Evolutionary conservation across 352 stramenopile species (phyloP), one percentile per base, ranked within the genome.

Genomic region (Blastocystis sp.): DNA sequence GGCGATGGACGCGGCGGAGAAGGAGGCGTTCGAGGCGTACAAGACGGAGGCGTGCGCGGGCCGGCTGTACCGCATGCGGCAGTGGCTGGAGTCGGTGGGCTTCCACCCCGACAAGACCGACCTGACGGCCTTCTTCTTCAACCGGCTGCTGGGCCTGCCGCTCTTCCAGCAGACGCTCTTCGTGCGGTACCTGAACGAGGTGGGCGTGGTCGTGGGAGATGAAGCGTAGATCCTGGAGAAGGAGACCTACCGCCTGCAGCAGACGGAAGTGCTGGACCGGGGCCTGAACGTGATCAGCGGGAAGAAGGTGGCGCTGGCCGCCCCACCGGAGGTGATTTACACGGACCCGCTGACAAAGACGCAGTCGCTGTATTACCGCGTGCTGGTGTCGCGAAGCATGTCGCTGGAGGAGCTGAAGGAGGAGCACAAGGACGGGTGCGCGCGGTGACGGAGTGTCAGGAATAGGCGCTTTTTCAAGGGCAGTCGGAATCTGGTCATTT

Each of bases 201-300:
- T 81, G 28, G 28, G 70, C 43, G 28, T 21, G 23, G 34, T 43
- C 34, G 4, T 62, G 53, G 4, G 70, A 3, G 1, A 11, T 81
- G 4, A 17, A n/a, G 17, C 2, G 59, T 64, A 81, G 70, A 81
- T 81, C 23, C 70, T 81, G 17, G 38, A 62, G 48, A 81, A 81
- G 28, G 70, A 81, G n/a, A 81, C 70, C 11, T 81, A 81, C 21
- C 23, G 43, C 3, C 4, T 43, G 2, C 70, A 81, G 19, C 40
- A 81, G 48, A 81, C 38, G 7, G 40, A 81, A 64, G 70, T 81
- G 7, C 59, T 81, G 45, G 70, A 81, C 23, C 70, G 65, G 41
- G 70, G 70, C 23, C 59, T 81, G 9, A 81, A 81, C 41, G 23
- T 81, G 5, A 81, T 81, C 10, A 81, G 45, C 2, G 70, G 70